These are phyloP conservation scores for Aquilaria malaccensis DNA, from an alignment of 345 rosid species.

Conservation along the genomic window DNA sequence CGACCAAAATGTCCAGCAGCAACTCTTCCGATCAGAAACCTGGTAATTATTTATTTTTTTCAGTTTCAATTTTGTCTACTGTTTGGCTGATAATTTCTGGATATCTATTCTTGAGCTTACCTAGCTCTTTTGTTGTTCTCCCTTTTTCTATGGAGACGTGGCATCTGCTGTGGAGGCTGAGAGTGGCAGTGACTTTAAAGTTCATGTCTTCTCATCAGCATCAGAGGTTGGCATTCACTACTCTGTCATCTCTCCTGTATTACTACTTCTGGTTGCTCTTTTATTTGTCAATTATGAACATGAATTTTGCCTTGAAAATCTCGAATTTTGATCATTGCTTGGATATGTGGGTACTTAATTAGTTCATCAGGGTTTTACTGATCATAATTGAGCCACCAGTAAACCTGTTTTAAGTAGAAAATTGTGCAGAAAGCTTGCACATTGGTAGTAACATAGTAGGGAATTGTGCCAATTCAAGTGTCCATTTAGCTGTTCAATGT, in stretches of 20 bases:
- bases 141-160: constrained; percentile 15
- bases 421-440: too few species aligned
- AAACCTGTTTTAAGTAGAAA: too few species aligned
- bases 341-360: too few species aligned
- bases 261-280: neutral
- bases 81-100: neutral
- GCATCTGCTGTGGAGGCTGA: constrained; percentile 27
- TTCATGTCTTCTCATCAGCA: constrained; percentile 54
- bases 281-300: too few species aligned
- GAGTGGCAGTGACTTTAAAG: constrained; percentile 30
- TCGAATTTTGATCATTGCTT: too few species aligned
- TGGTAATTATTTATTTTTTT: constrained; percentile 12
- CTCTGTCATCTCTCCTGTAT: neutral
- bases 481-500: too few species aligned
- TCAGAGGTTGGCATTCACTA: constrained; percentile 37
- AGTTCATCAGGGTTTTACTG: too few species aligned
- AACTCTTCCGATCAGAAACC: constrained; percentile 14
- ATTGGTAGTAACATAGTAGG: too few species aligned
- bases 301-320: too few species aligned
- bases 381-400: too few species aligned
- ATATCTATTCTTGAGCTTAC: constrained; percentile 4
- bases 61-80: neutral
- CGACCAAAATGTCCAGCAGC: constrained; percentile 3
- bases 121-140: constrained; percentile 1
- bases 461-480: too few species aligned